Base-by-base conservation (phyloP, 371 early-diverging fungal genomes). In the Gilbertella persicaria region DNA sequence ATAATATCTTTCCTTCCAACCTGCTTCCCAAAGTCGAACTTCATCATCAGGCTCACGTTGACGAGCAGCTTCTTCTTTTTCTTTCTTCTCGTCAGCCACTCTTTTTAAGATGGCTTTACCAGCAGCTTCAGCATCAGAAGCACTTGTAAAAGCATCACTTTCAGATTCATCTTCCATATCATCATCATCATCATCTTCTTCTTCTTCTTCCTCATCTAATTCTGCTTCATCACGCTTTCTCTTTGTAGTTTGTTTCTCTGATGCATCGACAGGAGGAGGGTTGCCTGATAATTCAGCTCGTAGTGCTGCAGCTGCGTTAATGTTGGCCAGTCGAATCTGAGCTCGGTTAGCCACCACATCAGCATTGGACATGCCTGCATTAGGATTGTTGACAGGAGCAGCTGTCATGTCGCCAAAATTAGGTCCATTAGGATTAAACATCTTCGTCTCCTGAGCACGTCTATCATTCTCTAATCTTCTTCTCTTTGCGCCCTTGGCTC, bases 1-100 rank as follows among this genome's bases (percentile, higher is more conserved):
- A 64, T 98, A 98, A 69, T 96, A 97, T 36, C 96, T 80, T 52
- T 87, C 80, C 66, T 94, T 94, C 87, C 92, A 96, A 8, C 95
- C 96, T 0, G 79, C 59, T 67, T 95, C 95, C 86, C 93, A 92
- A 17, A 97, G 50, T 51, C 82, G 71, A 14, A 85, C 85, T 51
- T 86, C 82, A 65, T 91, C 91, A 7, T 83, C 82, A 5, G 90
- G 89, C 33, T 89, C 92, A n/a, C 80, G 83, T 23, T 84, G 85
- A 19, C 82, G 76, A 14, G 69, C 73, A 21, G 68, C 75, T 4
- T 77, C 71, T 26, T 80, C 84, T 6, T 63, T 69, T 26, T 73
- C 73, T 50, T 85, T 73, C 59, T 79, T 84, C 45, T 79, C 79
- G 37, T 65, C 73, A 16, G 70, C 72, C 8, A 66, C 66, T 23